Conservation (phyloP, 805 yeast species). For the Wickerhamomyces bisporus region DNA sequence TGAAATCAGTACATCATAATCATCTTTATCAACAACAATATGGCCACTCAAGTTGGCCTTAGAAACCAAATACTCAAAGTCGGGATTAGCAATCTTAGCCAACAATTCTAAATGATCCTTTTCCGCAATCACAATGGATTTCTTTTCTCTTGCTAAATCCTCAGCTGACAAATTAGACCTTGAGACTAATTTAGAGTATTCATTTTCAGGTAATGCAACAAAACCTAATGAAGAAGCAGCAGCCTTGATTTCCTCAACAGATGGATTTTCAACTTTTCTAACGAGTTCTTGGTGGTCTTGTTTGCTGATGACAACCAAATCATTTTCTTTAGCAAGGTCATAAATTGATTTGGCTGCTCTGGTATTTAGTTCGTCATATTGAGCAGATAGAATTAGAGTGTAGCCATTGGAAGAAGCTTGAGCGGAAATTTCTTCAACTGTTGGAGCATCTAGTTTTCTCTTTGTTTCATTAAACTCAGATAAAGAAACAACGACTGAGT, state of each 20-base stretch:
- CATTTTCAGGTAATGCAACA: slow-evolving; percentile 9
- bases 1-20: not conserved
- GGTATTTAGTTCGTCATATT: slow-evolving; percentile 7
- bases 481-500: no score
- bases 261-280: slow-evolving; percentile 10
- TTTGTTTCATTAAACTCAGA: no score
- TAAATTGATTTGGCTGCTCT: slow-evolving; percentile 4
- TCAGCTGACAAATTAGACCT: slow-evolving; percentile 7
- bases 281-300: slow-evolving; percentile 12
- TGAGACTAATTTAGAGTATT: slow-evolving; percentile 1
- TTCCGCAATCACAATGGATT: slow-evolving; percentile 20
- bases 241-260: slow-evolving; percentile 3
- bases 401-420: slow-evolving; percentile 12
- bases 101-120: slow-evolving; percentile 15
- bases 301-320: slow-evolving; percentile 8
- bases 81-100: not conserved
- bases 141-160: slow-evolving; percentile 19
- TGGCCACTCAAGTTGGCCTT: slow-evolving; percentile 15
- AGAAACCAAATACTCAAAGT: slow-evolving; percentile 1
- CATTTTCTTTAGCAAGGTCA: slow-evolving; percentile 13
- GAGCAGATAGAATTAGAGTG: slow-evolving; percentile 5
- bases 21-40: slow-evolving; percentile 5
- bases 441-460: no score
- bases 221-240: slow-evolving; percentile 9
- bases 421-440: slow-evolving; percentile 13